Evolutionary conservation across 2,329 filamentous ascomycete genomes (phyloP).

Genomic region (Microcyclosporella mali): DNA sequence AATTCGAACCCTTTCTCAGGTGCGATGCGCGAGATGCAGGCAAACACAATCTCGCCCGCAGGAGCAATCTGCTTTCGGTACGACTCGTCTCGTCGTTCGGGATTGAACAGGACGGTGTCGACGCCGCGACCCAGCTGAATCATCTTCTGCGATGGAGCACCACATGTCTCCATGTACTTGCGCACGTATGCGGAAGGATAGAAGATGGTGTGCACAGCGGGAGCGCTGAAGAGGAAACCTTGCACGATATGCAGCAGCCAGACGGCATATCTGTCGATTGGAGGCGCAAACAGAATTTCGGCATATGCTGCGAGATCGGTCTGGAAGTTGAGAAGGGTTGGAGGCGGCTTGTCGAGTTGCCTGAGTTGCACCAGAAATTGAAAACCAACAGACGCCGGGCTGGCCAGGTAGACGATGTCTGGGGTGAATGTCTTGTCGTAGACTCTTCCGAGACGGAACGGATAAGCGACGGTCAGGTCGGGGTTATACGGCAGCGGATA

Average conservation of each 20-base stretch:
- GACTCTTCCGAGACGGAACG: constrained; percentile 57
- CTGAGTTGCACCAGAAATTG: constrained; percentile 64
- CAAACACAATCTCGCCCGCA: constrained; percentile 57
- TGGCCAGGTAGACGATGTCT: constrained; percentile 64
- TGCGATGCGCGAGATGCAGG: constrained; percentile 61
- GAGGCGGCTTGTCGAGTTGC: constrained; percentile 51
- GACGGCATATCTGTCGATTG: constrained; percentile 56
- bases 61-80: constrained; percentile 53
- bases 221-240: constrained; percentile 59
- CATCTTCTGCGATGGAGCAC: constrained; percentile 52
- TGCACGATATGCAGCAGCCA: constrained; percentile 58
- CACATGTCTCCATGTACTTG: constrained; percentile 53
- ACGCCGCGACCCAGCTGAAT: constrained; percentile 59
- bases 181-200: constrained; percentile 61
- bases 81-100: constrained; percentile 45
- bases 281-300: constrained; percentile 60
- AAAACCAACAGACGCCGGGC: constrained; percentile 63
- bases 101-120: constrained; percentile 57
- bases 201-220: constrained; percentile 59
- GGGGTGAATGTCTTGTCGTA: constrained; percentile 58
- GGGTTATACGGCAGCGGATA: constrained; percentile 66
- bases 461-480: constrained; percentile 63
- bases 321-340: constrained; percentile 64
- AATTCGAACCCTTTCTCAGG: constrained; percentile 68
- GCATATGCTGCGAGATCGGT: constrained; percentile 66